A percentile compares a stretch with the other conserved stretches of the same genome.
Evolutionary conservation across 202 grass and related monocot species (phyloP).

Genomic region (Tripidium arundinaceum): DNA sequence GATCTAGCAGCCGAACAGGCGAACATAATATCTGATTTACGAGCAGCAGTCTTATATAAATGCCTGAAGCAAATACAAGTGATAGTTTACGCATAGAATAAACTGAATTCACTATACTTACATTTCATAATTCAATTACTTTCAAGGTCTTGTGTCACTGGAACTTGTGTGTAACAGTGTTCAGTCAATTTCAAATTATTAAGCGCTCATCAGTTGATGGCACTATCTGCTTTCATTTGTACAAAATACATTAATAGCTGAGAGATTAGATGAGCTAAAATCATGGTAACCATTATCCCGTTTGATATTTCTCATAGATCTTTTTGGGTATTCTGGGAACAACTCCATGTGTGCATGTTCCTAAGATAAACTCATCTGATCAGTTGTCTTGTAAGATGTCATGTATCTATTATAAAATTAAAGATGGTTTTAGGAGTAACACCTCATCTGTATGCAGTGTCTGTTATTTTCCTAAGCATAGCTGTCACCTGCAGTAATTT

Average conservation of each 20-base stretch:
- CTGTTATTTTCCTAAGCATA: not conserved
- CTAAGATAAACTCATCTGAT: constrained; percentile 5
- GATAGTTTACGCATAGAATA: not conserved
- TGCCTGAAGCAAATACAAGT: not conserved
- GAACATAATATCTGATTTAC: not conserved
- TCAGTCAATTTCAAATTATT: not conserved
- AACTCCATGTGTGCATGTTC: not conserved
- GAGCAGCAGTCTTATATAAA: not conserved
- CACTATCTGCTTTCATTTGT: not conserved
- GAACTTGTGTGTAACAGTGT: not conserved
- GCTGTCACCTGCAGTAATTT: not conserved
- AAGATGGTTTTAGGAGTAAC: not conserved
- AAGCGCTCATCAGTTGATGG: not conserved
- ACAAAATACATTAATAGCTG: not conserved
- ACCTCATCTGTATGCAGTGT: not conserved
- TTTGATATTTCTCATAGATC: not conserved
- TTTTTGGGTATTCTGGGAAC: not conserved
- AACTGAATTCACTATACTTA: not conserved
- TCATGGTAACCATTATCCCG: not conserved
- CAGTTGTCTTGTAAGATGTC: not conserved
- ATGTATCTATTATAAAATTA: not conserved
- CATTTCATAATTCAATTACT: not conserved
- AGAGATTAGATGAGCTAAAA: not conserved
- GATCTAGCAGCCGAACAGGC: not conserved
- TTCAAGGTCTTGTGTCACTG: not conserved